A percentile compares a stretch with the other conserved stretches of the same genome.
These are phyloP conservation scores for Gaultheria prostrata DNA, from an alignment of 148 eudicot species.

Conservation along the genomic window DNA sequence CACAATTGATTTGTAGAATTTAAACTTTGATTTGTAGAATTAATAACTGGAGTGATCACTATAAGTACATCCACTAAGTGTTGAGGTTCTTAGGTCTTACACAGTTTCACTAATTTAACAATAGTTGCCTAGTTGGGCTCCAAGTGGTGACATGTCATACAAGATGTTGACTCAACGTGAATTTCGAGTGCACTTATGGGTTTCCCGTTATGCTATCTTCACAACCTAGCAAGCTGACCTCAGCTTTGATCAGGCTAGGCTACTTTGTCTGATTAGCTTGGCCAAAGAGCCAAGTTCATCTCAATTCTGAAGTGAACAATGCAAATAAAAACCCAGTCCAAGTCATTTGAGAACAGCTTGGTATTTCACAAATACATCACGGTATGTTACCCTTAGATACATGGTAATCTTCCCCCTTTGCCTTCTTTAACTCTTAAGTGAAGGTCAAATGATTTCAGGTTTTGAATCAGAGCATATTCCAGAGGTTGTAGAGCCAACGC, in stretches of 20 bases:
- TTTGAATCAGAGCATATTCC: no score
- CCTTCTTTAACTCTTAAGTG: background rate
- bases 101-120: background rate
- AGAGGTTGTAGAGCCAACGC: background rate
- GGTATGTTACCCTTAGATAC: background rate
- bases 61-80: background rate
- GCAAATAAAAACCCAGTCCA: no score
- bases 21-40: no score
- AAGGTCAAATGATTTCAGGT: background rate
- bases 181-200: background rate
- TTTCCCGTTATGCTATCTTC: background rate
- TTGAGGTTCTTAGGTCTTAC: background rate
- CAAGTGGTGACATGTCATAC: background rate
- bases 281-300: no score
- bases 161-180: background rate
- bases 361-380: no score
- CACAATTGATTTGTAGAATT: background rate
- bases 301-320: no score
- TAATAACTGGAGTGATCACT: background rate
- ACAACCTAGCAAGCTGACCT: background rate
- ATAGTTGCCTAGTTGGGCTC: background rate
- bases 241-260: background rate
- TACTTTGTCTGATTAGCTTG: no score
- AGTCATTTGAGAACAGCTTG: no score
- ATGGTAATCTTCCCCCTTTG: background rate